Evolutionary conservation across 2,329 filamentous ascomycete species (phyloP).

Genomic region (Daldinia eschscholtzii): DNA sequence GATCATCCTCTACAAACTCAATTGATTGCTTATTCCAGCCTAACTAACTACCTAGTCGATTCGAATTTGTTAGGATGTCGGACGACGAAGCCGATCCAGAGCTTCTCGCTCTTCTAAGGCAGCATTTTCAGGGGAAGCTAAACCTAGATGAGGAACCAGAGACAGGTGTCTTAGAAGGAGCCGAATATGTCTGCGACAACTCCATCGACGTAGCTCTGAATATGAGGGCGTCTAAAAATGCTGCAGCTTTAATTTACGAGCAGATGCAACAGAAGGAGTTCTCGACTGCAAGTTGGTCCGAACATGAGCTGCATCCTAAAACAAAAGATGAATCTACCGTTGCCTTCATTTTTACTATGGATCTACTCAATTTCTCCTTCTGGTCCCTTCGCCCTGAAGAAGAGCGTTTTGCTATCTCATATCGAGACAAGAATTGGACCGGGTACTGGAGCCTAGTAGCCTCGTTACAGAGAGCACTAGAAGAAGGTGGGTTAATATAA

Average conservation of each 20-base stretch:
- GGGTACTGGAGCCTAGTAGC: conserved; percentile 97
- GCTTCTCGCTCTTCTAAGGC: conserved; percentile 85
- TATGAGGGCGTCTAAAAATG: conserved; percentile 83
- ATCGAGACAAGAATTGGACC: conserved; percentile 85
- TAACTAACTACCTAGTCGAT: background rate
- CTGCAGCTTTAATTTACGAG: conserved; percentile 81
- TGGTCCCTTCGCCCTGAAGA: conserved; percentile 82
- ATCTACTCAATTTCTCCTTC: conserved; percentile 95
- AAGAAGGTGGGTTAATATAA: conserved; percentile 74
- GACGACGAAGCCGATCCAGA: conserved; percentile 93
- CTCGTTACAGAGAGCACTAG: conserved; percentile 84
- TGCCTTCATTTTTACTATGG: conserved; percentile 97
- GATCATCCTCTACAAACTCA: conserved; percentile 4
- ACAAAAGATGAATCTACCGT: conserved; percentile 82
- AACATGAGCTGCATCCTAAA: conserved; percentile 91
- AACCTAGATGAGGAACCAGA: conserved; percentile 72
- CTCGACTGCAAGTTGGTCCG: conserved; percentile 86
- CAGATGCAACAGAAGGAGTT: conserved; percentile 88
- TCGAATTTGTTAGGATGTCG: conserved; percentile 67
- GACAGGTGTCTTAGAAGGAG: conserved; percentile 84
- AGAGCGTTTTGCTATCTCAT: conserved; percentile 85
- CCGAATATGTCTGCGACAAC: conserved; percentile 91
- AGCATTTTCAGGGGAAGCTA: conserved; percentile 76
- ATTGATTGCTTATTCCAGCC: conserved; percentile 10
- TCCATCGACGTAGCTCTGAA: conserved; percentile 92